Percentiles rank a stretch among this genome's conserved stretches.
Evolutionary conservation across 805 yeast genomes (phyloP).

Genomic region (Wickerhamomyces bisporus): DNA sequence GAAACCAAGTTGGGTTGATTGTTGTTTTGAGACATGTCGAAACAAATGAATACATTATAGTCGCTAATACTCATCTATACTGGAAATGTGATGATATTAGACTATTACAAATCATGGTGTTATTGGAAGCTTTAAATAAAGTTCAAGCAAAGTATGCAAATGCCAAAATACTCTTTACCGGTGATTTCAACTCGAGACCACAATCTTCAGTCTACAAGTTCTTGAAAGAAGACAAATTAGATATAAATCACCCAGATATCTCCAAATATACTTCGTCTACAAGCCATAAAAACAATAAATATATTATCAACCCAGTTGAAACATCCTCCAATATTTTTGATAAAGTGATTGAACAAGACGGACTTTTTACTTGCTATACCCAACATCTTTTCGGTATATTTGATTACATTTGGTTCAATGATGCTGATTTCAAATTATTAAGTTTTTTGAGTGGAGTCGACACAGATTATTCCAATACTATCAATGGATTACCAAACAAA

Average conservation of each 20-base stretch:
- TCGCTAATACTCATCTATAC: conserved; percentile 57
- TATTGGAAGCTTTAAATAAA: conserved; percentile 31
- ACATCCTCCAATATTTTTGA: conserved; percentile 26
- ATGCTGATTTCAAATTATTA: conserved; percentile 32
- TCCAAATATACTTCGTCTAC: conserved; percentile 14
- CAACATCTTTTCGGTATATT: conserved; percentile 45
- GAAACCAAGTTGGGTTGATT: conserved; percentile 47
- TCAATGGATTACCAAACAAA: conserved; percentile 47
- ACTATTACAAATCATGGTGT: conserved; percentile 44
- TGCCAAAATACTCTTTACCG: conserved; percentile 41
- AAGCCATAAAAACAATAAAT: conserved; percentile 17
- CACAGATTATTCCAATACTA: conserved; percentile 25
- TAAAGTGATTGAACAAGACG: conserved; percentile 14
- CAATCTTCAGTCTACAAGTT: conserved; percentile 45
- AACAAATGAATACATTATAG: conserved; percentile 36
- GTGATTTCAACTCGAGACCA: conserved; percentile 53
- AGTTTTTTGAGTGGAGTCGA: conserved; percentile 51
- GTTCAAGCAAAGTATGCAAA: conserved; percentile 24
- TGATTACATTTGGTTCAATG: conserved; percentile 54
- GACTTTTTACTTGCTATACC: conserved; percentile 40
- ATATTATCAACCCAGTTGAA: conserved; percentile 27
- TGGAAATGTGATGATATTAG: conserved; percentile 57
- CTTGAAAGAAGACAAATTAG: conserved; percentile 29
- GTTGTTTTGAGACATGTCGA: conserved; percentile 40
- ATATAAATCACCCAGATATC: conserved; percentile 20